Conservation (phyloP, 306 rosid species). For the Acmispon strigosus region DNA sequence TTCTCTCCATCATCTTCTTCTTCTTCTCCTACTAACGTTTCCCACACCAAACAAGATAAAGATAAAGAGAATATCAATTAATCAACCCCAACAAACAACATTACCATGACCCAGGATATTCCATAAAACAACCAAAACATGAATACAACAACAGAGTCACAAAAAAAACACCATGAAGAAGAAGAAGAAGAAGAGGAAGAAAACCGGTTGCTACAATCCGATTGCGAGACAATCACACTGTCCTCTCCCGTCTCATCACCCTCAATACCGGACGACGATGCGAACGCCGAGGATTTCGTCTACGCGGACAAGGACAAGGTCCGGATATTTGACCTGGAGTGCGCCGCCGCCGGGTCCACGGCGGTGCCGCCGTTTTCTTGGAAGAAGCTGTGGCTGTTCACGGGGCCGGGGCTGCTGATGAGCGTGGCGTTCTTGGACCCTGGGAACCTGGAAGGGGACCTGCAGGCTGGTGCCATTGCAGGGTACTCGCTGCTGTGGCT, state of each 20-base stretch:
- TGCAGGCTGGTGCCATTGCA: slow-evolving; percentile 58
- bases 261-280: neutral
- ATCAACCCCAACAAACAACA: neutral
- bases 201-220: slow-evolving; percentile 8
- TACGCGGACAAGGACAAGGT: slow-evolving; percentile 36
- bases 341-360: neutral
- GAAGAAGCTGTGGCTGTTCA: slow-evolving; percentile 67
- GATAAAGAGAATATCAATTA: neutral
- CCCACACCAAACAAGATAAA: neutral
- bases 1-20: slow-evolving; percentile 29
- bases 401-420: slow-evolving; percentile 74
- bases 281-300: neutral
- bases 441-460: slow-evolving; percentile 66
- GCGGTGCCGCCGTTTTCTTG: slow-evolving; percentile 53
- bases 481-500: slow-evolving; percentile 73
- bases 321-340: slow-evolving; percentile 35
- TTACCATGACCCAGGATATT: neutral
- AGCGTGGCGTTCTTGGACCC: slow-evolving; percentile 78
- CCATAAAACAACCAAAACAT: slow-evolving; percentile 13
- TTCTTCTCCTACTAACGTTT: slow-evolving; percentile 10
- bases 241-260: neutral
- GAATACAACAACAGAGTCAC: slow-evolving; percentile 21
- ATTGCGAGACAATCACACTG: slow-evolving; percentile 29
- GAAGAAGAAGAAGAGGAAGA: slow-evolving; percentile 15
- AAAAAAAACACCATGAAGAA: neutral